Conservation (phyloP, 768 basidiomycete species). For the Trametes cingulata region DNA sequence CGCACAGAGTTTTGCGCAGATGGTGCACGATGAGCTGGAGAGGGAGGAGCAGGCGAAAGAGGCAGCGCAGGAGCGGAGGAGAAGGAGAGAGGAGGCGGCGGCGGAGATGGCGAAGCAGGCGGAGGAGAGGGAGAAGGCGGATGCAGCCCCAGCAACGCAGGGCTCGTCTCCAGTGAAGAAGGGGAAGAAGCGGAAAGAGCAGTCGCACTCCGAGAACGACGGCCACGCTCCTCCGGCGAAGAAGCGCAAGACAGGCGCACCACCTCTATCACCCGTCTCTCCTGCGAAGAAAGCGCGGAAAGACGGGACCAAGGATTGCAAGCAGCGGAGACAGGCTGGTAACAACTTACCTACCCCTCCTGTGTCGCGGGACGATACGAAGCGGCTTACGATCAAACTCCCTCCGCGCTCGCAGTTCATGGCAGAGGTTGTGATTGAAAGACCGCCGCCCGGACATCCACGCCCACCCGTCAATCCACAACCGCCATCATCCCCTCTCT, state of each 20-base stretch:
- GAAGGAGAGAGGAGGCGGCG: slow-evolving; percentile 53
- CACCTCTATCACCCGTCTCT: slow-evolving; percentile 15
- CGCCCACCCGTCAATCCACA: background rate
- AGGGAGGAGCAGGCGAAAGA: slow-evolving; percentile 57
- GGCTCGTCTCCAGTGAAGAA: background rate
- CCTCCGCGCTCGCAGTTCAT: slow-evolving; percentile 13
- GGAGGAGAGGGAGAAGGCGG: slow-evolving; percentile 12
- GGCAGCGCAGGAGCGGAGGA: slow-evolving; percentile 54
- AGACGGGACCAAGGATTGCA: slow-evolving; percentile 11
- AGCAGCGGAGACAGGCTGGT: background rate
- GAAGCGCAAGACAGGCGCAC: slow-evolving; percentile 17
- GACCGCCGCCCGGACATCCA: background rate
- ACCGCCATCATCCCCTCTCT: slow-evolving; percentile 18
- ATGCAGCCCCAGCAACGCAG: background rate
- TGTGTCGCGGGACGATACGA: slow-evolving; percentile 6
- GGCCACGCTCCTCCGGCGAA: slow-evolving; percentile 4
- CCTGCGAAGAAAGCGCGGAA: slow-evolving; percentile 18
- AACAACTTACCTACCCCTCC: slow-evolving; percentile 12
- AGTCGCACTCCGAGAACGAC: background rate
- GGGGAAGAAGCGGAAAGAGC: slow-evolving; percentile 23
- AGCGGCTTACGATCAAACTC: slow-evolving; percentile 17
- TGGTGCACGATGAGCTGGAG: slow-evolving; percentile 59
- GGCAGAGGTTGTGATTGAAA: slow-evolving; percentile 16
- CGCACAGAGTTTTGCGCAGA: slow-evolving; percentile 72
- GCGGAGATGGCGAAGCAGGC: slow-evolving; percentile 15